Base-by-base conservation (phyloP, 2,329 filamentous ascomycete species). In the Torrubiella hemipterigena region DNA sequence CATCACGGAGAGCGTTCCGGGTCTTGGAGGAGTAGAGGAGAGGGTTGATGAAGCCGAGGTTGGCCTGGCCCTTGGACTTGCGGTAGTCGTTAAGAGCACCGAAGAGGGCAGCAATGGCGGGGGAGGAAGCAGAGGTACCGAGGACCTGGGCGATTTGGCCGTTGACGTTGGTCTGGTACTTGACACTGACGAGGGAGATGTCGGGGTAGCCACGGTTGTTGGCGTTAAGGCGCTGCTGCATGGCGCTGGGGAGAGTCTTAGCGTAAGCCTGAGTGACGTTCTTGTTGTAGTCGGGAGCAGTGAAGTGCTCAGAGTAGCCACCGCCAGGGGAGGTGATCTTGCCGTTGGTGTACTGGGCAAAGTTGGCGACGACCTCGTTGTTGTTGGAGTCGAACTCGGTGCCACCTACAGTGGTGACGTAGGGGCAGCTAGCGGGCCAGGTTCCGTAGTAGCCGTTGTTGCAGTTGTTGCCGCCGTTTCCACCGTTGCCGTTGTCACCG, bases 331-430 rank as follows among this genome's bases (percentile, higher is more conserved):
- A 5, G 22, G 6, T 24, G 10, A 11, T 11, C 22, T 24, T 11
- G 5, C 22, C 22, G 10, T 24, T 24, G 10, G 22, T 24, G 22
- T 24, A 24, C 22, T 24, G 6, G 22, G 22, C 22, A 11, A 24
- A 24, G 22, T 24, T 14, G 10, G 22, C 22, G 22, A 24, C 22
- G 10, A 24, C 22, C 22, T 24, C 22, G 10, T 14, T 11, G 22
- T 11, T 11, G 22, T 11, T n/a, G 22, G 12, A n/a, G 22, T 24
- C 22, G 22, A 24, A 24, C 22, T 24, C 22, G 10, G 68, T 71
- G 8, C 65, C 67, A 15, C 68, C 67, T 1, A 72, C 65, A 4
- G 61, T 55, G 0, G 64, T 69, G 14, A 71, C 48, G 41, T 61
- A 15, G 51, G 67, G 41, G 59, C 45, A 69, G 58, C 17, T 38